Base-by-base conservation (phyloP, 768 basidiomycete genomes). In the Lactarius sanguifluus region DNA sequence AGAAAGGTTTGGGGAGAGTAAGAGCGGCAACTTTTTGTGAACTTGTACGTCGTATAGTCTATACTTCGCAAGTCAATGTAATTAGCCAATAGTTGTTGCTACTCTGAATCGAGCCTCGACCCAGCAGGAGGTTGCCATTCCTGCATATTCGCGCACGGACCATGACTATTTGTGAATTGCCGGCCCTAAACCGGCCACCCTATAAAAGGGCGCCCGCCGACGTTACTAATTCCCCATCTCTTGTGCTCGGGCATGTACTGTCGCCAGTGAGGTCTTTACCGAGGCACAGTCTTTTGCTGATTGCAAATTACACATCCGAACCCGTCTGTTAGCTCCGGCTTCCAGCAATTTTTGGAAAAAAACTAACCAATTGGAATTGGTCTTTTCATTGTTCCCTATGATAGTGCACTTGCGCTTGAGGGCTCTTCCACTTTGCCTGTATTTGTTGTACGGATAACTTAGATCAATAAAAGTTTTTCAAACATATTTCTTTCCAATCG, bases 241-340 rank as follows among this genome's bases (percentile, higher is more conserved):
- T 93, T 93, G 90, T 92, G 90, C 90, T 91, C 89, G 90, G 90
- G 90, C 88, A 89, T 86, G 90, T 87, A 90, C 89, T 90, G 88
- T 91, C 89, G 88, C 86, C 87, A 90, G 90, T 92, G 91, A 93
- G 89, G 91, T 93, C 83, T 86, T 81, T 90, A 92, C 91, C 88
- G 91, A 93, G 89, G 86, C 88, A 89, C 87, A 91, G 89, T 90
- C 84, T 81, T 91, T 92, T 91, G 91, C 90, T 92, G 88, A 88
- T 92, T 92, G 90, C 90, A 92, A 92, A 92, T 90, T 92, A 91
- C 83, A 90, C 90, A 92, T 92, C 91, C 91, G 89, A 91, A 92
- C 89, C 77, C 90, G 89, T 92, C 90, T 89, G 84, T 86, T 76
- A 82, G 88, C 89, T 91, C 90, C 81, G 88, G 89, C 87, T 84